Conservation (phyloP, 75 land plant genomes). For the Picea glauca region DNA sequence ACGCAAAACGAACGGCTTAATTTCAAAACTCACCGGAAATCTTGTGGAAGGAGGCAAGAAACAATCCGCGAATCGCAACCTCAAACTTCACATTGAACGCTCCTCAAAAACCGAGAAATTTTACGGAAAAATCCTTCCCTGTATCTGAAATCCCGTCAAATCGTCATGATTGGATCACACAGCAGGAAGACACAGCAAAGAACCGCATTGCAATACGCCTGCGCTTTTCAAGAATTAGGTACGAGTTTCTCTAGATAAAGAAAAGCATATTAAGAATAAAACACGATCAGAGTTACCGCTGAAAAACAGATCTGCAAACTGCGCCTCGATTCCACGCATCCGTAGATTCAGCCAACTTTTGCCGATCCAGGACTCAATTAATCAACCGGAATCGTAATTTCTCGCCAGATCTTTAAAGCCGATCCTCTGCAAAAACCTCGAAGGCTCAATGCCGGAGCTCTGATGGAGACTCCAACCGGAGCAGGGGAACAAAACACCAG, state of each 20-base stretch:
- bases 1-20: neutral
- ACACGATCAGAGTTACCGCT: neutral
- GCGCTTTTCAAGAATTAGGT: neutral
- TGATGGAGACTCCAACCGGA: no score
- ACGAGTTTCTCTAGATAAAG: neutral
- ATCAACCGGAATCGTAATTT: no score
- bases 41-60: neutral
- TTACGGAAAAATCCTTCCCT: neutral
- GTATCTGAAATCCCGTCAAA: neutral
- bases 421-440: neutral
- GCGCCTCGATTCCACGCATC: neutral
- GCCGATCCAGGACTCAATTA: no score
- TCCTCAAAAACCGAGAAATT: neutral
- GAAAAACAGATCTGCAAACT: slow-evolving; percentile 7
- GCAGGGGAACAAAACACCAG: no score
- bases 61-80: neutral
- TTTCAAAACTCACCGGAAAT: neutral
- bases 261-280: neutral
- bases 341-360: no score
- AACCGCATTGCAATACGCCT: neutral
- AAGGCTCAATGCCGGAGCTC: neutral
- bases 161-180: neutral
- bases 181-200: neutral
- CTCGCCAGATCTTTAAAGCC: no score
- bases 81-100: neutral